Conservation (phyloP, 1,284 basidiomycete species). For the Farysia itapuensis region DNA sequence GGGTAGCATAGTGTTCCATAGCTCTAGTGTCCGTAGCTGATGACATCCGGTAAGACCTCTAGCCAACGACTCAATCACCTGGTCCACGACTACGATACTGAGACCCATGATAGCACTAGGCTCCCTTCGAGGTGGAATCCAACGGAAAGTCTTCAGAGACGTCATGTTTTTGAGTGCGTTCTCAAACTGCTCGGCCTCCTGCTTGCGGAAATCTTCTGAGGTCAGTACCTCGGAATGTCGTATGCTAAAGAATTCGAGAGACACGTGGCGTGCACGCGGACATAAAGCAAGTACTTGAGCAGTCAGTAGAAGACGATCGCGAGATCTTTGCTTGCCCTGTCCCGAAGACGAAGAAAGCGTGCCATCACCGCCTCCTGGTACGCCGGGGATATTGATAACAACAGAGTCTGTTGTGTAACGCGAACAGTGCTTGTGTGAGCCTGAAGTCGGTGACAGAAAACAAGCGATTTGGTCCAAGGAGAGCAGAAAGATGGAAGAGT, state of each 20-base stretch:
- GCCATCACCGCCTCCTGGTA: slow-evolving; percentile 18
- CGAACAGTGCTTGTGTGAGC: slow-evolving; percentile 5
- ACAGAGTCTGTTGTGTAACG: slow-evolving; percentile 1
- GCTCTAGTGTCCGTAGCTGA: slow-evolving; percentile 8
- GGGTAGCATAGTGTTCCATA: slow-evolving; percentile 30
- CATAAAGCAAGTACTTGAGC: slow-evolving; percentile 5
- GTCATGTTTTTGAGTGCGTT: slow-evolving; percentile 1
- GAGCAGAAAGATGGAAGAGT: slow-evolving; percentile 10
- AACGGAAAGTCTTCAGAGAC: slow-evolving; percentile 3
- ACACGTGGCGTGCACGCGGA: slow-evolving; percentile 3
- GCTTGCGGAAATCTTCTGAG: slow-evolving; percentile 1
- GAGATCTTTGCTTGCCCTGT: slow-evolving; percentile 1
- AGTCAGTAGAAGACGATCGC: slow-evolving; percentile 12
- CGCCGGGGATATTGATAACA: slow-evolving; percentile 27
- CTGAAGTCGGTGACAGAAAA: slow-evolving; percentile 3
- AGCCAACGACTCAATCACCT: slow-evolving; percentile 9
- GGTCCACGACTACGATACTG: slow-evolving; percentile 29
- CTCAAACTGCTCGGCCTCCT: slow-evolving; percentile 7
- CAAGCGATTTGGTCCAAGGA: slow-evolving; percentile 9
- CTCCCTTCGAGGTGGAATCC: slow-evolving; percentile 19
- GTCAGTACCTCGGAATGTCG: slow-evolving; percentile 22
- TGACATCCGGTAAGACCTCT: slow-evolving; percentile 5
- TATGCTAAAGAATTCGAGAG: slow-evolving; percentile 25
- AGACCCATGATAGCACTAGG: slow-evolving; percentile 15
- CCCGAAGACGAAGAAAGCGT: neutral